These are phyloP conservation scores for Dactylellina drechsleri DNA, from an alignment of 2,329 filamentous ascomycete species.

Conservation along the genomic window DNA sequence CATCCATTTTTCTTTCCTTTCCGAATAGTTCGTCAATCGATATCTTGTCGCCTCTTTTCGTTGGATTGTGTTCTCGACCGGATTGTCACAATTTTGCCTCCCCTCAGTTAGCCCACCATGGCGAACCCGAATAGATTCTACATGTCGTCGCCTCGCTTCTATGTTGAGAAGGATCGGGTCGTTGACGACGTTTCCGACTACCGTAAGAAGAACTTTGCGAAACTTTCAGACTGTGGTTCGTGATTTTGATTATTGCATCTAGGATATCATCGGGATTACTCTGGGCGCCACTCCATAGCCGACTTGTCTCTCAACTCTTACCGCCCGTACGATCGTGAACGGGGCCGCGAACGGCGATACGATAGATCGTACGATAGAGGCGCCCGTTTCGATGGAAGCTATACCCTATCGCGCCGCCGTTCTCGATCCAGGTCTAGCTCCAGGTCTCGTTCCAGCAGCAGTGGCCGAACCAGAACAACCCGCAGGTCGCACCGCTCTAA, in stretches of 20 bases:
- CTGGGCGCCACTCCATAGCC: constrained; percentile 38
- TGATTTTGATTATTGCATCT: not conserved
- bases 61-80: not conserved
- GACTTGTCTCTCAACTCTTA: constrained; percentile 42
- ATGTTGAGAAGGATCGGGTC: constrained; percentile 26
- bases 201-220: constrained; percentile 9
- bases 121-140: constrained; percentile 41
- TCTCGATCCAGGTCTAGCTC: constrained; percentile 36
- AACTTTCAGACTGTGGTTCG: not conserved
- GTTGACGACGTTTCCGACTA: constrained; percentile 27
- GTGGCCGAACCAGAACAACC: constrained; percentile 22
- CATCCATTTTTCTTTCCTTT: not conserved
- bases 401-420: constrained; percentile 4
- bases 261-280: constrained; percentile 45
- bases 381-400: constrained; percentile 1
- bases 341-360: too few species aligned
- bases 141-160: constrained; percentile 50
- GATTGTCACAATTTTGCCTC: not conserved
- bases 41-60: not conserved
- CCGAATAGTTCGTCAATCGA: not conserved
- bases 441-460: constrained; percentile 43
- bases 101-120: constrained; percentile 8
- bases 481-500: constrained; percentile 35
- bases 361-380: not conserved
- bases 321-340: constrained; percentile 17